These are phyloP conservation scores for Zymoseptoria passerinii DNA, from an alignment of 2,329 filamentous ascomycete genomes.

Conservation along the genomic window DNA sequence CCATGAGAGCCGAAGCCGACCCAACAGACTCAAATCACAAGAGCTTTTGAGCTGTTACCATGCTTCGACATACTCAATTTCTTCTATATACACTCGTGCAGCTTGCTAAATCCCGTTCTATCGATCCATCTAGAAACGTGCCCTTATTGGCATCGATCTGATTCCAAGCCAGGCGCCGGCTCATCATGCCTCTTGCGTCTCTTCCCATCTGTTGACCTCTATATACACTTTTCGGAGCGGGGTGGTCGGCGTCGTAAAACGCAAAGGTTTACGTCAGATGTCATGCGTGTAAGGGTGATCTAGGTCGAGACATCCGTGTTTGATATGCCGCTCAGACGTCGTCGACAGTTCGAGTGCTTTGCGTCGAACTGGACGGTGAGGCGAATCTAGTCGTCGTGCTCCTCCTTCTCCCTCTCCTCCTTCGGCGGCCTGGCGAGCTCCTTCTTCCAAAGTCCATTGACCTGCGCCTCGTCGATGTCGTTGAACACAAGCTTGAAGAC, in stretches of 20 bases:
- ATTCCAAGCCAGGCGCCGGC: not conserved
- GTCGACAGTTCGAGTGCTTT: not conserved
- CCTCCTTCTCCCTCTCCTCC: conserved; percentile 34
- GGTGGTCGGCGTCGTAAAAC: not conserved
- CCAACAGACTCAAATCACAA: no score
- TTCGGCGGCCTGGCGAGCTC: conserved; percentile 51
- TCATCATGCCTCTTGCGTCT: not conserved
- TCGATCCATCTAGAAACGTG: not conserved
- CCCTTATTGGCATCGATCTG: not conserved
- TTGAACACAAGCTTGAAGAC: conserved; percentile 90
- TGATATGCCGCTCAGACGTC: no score
- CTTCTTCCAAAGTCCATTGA: conserved; percentile 64
- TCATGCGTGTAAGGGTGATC: no score
- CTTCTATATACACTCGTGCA: not conserved
- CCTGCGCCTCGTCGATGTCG: conserved; percentile 62
- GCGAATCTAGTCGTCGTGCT: conserved; percentile 12
- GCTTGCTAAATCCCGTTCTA: not conserved
- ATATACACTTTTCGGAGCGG: not conserved
- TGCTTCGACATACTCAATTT: not conserved
- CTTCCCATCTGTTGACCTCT: not conserved
- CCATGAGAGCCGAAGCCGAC: no score
- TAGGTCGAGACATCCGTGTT: no score
- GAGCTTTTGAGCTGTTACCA: no score
- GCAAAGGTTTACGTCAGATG: not conserved
- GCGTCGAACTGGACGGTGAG: not conserved